These are phyloP conservation scores for Lasiosphaeriaceae sp. DNA, from an alignment of 495 filamentous ascomycete genomes.

Conservation along the genomic window DNA sequence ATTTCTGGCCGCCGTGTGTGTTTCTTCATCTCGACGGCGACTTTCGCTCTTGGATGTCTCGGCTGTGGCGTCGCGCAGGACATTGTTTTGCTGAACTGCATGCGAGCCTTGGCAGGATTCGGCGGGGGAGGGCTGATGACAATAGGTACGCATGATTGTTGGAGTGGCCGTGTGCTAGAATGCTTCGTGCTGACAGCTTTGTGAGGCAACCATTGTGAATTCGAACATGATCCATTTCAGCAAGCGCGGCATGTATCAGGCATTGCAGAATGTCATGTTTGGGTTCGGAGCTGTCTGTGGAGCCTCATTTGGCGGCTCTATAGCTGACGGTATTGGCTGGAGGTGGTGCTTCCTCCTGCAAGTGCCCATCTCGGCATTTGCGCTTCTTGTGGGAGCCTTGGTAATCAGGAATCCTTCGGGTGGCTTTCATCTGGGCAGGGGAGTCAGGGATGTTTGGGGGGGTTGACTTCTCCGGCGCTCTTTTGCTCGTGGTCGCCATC, in stretches of 20 bases:
- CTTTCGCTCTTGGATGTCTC: slow-evolving; percentile 44
- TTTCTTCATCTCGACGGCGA: slow-evolving; percentile 45
- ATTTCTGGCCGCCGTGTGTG: slow-evolving; percentile 51
- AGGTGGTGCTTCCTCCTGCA: slow-evolving; percentile 47
- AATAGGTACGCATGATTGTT: slow-evolving; percentile 42
- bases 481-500: slow-evolving; percentile 54
- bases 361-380: slow-evolving; percentile 52
- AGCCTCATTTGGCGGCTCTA: slow-evolving; percentile 44
- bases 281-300: slow-evolving; percentile 53
- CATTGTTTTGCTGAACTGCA: slow-evolving; percentile 40
- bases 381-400: slow-evolving; percentile 49
- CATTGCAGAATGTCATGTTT: slow-evolving; percentile 57
- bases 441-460: slow-evolving; percentile 44
- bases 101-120: slow-evolving; percentile 50
- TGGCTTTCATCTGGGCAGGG: slow-evolving; percentile 17
- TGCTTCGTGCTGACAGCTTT: slow-evolving; percentile 1
- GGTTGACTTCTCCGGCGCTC: slow-evolving; percentile 54
- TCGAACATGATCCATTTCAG: slow-evolving; percentile 63
- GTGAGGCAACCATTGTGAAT: slow-evolving; percentile 58
- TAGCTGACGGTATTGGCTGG: slow-evolving; percentile 49
- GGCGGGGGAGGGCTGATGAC: slow-evolving; percentile 60
- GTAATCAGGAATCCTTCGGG: slow-evolving; percentile 46
- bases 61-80: slow-evolving; percentile 42
- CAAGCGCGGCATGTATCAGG: slow-evolving; percentile 63
- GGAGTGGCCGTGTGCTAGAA: background rate